Evolutionary conservation across 2,329 filamentous ascomycete species (phyloP), one percentile per base, ranked within the genome.

Genomic region (Nigrospora sphaerica): DNA sequence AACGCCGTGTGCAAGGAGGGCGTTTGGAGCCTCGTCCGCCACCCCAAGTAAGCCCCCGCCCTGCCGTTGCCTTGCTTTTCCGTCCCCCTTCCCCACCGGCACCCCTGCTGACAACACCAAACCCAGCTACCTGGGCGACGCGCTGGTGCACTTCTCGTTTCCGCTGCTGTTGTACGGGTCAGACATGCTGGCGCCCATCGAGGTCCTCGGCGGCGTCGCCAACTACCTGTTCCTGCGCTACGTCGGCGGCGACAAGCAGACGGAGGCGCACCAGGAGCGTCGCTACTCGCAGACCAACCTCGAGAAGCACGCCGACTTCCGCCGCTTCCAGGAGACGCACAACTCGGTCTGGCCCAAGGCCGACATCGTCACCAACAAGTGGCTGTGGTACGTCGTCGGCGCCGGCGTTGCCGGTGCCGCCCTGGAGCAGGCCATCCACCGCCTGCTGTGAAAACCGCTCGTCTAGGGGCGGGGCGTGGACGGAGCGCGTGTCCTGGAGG

Each of bases 1-100:
- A 46, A 46, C 3, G 65, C 63, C 34, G 63, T 81, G 31, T 68
- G 74, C 50, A 70, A 72, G 13, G 69, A 76, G n/a, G 78, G 78
- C 12, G 79, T 83, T 31, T 82, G 77, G 76, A 78, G 75, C 53
- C 70, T 82, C 32, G 77, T 81, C 23, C 65, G 80, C 42, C 78
- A 82, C 62, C 79, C 79, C 0, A 82, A 82, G 77, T 81, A 66
- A 60, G 74, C 65, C 16, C n/a, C 13, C 5, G 23, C 5, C 23
- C 23, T 9, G 23, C 2, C 7, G 23, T 28, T 9, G 19, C 4
- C 19, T 23, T 23, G 47, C 18, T 10, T 11, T 39, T 14, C 6
- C 10, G n/a, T 34, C 5, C 14, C 6, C 32, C 6, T 6, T 3
- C 2, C 5, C 33, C 3, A 14, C 23, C 13, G n/a, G n/a, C 17